Conservation (phyloP, 2,329 filamentous ascomycete genomes). For the Colletotrichum aenigma region DNA sequence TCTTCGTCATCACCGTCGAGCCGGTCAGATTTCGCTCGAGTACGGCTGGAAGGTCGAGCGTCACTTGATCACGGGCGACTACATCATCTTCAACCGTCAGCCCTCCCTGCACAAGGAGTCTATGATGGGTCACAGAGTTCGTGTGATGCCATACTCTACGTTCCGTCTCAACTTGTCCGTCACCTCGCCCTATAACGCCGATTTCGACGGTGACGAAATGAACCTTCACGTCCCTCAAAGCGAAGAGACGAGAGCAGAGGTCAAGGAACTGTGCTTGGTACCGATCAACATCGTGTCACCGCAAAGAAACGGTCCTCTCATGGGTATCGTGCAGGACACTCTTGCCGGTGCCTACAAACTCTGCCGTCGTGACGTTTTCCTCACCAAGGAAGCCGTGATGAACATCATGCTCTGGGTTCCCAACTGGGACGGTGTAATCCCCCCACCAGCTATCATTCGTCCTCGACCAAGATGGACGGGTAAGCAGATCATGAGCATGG, state of each 20-base stretch:
- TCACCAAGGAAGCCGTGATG: slow-evolving; percentile 92
- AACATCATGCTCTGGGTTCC: slow-evolving; percentile 97
- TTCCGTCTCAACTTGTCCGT: slow-evolving; percentile 98
- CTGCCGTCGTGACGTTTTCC: slow-evolving; percentile 88
- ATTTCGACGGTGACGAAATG: slow-evolving; percentile 99
- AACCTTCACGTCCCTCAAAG: slow-evolving; percentile 99
- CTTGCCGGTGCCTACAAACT: slow-evolving; percentile 97
- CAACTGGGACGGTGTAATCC: slow-evolving; percentile 95
- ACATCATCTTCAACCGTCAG: slow-evolving; percentile 99
- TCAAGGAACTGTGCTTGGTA: slow-evolving; percentile 96
- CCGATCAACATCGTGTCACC: slow-evolving; percentile 98
- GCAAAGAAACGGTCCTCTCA: slow-evolving; percentile 93
- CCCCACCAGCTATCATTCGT: slow-evolving; percentile 91
- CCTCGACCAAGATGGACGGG: slow-evolving; percentile 94
- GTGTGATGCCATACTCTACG: slow-evolving; percentile 98
- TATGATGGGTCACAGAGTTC: slow-evolving; percentile 99
- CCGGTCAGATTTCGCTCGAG: slow-evolving; percentile 83
- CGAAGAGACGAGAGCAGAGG: slow-evolving; percentile 93
- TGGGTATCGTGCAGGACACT: slow-evolving; percentile 99
- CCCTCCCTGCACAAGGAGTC: slow-evolving; percentile 99
- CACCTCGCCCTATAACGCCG: slow-evolving; percentile 98
- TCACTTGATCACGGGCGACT: slow-evolving; percentile 94
- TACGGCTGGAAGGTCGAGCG: slow-evolving; percentile 99
- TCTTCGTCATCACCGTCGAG: slow-evolving; percentile 88
- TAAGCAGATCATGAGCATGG: slow-evolving; percentile 95